These are phyloP conservation scores for Bretschneidera sinensis DNA, from an alignment of 345 rosid species.

Conservation along the genomic window DNA sequence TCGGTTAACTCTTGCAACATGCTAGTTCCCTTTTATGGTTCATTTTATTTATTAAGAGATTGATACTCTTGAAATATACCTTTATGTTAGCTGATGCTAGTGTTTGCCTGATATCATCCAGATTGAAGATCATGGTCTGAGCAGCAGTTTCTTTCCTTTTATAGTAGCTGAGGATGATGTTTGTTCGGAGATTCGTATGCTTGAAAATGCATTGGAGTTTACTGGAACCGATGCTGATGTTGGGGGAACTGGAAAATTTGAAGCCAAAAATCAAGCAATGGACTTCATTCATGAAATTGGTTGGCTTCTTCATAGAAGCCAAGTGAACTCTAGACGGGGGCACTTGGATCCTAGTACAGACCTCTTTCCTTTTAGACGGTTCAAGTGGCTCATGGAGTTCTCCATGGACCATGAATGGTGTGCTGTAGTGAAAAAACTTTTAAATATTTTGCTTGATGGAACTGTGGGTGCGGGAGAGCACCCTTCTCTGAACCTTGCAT, in stretches of 20 bases:
- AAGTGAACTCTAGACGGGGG: conserved; percentile 52
- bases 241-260: conserved; percentile 27
- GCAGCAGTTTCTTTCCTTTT: conserved; percentile 93
- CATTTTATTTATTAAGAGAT: not conserved
- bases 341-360: conserved; percentile 56
- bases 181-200: conserved; percentile 80
- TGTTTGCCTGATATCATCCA: conserved; percentile 36
- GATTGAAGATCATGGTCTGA: conserved; percentile 88
- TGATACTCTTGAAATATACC: not conserved
- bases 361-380: conserved; percentile 59
- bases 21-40: not conserved
- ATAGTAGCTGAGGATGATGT: conserved; percentile 80
- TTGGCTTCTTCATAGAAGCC: conserved; percentile 93
- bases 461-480: conserved; percentile 56
- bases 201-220: conserved; percentile 64
- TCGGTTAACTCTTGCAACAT: not conserved
- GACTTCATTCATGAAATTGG: conserved; percentile 95
- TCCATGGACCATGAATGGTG: conserved; percentile 97
- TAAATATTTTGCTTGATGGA: conserved; percentile 66
- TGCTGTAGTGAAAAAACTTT: conserved; percentile 80
- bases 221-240: conserved; percentile 42
- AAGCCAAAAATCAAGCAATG: conserved; percentile 66
- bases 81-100: conserved; percentile 6
- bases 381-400: conserved; percentile 91
- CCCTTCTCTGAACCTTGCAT: conserved; percentile 41